These are phyloP conservation scores for Xylariales sp. DNA, from an alignment of 2,329 filamentous ascomycete genomes.

Conservation along the genomic window DNA sequence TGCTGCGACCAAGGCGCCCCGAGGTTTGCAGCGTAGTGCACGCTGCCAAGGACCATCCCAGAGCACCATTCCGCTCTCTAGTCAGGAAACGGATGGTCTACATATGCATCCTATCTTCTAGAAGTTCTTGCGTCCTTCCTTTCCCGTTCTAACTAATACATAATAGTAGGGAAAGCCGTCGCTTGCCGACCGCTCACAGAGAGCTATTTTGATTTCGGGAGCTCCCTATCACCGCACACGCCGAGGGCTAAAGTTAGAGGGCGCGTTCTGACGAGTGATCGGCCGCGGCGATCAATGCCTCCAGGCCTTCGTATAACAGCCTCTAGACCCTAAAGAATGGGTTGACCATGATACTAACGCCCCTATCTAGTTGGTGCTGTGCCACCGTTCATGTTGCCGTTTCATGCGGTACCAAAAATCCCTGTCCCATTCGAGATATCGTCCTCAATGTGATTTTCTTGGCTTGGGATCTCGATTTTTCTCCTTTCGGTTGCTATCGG, in stretches of 20 bases:
- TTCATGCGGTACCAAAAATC: not conserved
- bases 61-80: conserved; percentile 2
- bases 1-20: not conserved
- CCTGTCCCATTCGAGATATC: conserved; percentile 1
- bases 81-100: not conserved
- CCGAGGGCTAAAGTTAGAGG: too few species aligned
- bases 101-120: conserved; percentile 12
- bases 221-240: not conserved
- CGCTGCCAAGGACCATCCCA: conserved; percentile 20
- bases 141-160: not conserved
- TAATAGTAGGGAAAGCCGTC: conserved; percentile 1
- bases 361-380: not conserved
- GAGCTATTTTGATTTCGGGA: not conserved
- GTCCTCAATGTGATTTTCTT: not conserved
- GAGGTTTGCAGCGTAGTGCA: not conserved
- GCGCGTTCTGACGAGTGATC: not conserved
- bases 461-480: not conserved
- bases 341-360: not conserved
- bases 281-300: not conserved
- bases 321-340: not conserved
- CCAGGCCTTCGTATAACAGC: conserved; percentile 1
- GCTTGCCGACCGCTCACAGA: not conserved
- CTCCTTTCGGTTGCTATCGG: not conserved
- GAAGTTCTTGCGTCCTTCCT: conserved; percentile 29
- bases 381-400: not conserved